phyloP scores from a whole-genome alignment of 2,329 filamentous ascomycete genomes.

The Fusarium paranaense region DNA sequence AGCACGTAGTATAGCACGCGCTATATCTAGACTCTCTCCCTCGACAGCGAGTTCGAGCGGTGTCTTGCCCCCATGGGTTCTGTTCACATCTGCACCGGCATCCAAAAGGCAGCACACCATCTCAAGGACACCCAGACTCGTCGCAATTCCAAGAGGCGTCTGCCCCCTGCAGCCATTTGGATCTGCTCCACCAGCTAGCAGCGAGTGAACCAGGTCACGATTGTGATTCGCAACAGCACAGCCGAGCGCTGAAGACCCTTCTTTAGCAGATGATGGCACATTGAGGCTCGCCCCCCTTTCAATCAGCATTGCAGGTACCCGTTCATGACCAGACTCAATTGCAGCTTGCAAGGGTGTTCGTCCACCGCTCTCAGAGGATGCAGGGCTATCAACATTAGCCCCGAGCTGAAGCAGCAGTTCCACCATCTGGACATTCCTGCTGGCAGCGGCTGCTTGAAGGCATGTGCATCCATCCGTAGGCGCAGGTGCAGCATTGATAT shows the following conservation, averaged over 20 bases:
- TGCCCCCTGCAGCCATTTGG: background rate
- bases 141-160: background rate
- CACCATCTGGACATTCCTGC: background rate
- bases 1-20: background rate
- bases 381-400: background rate
- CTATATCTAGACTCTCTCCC: background rate
- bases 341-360: background rate
- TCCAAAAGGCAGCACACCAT: background rate
- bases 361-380: background rate
- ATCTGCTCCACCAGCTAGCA: background rate
- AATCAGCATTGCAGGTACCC: background rate
- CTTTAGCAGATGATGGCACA: background rate
- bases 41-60: background rate
- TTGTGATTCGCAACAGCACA: background rate
- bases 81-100: background rate
- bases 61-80: background rate
- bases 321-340: background rate
- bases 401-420: background rate
- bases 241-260: background rate
- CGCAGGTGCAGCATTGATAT: background rate
- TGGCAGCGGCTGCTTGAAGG: background rate
- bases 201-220: background rate
- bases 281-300: background rate
- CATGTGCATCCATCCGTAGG: background rate
- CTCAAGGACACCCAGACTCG: background rate